phyloP scores from a whole-genome alignment of 768 basidiomycete species.

The Boletellus ananas region DNA sequence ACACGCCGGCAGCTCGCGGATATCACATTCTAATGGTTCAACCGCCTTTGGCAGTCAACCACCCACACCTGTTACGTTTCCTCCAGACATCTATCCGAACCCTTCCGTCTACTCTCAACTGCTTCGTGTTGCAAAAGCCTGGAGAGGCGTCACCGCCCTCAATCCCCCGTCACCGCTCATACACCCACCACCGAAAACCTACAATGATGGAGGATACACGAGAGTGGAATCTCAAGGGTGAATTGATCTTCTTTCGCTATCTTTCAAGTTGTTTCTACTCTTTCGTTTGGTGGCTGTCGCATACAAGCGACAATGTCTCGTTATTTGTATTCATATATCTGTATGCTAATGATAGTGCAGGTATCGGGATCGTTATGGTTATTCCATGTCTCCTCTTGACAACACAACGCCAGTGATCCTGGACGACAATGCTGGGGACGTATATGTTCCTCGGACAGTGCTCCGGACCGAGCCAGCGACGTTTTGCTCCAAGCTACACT shows the following conservation, averaged over 20 bases:
- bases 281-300: slow-evolving; percentile 8
- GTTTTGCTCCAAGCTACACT: slow-evolving; percentile 9
- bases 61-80: slow-evolving; percentile 37
- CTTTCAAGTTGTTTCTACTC: not conserved
- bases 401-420: slow-evolving; percentile 35
- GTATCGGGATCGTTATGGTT: slow-evolving; percentile 27
- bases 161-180: slow-evolving; percentile 23
- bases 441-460: slow-evolving; percentile 22
- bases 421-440: slow-evolving; percentile 24
- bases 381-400: slow-evolving; percentile 27
- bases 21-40: slow-evolving; percentile 12
- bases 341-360: slow-evolving; percentile 21
- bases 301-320: slow-evolving; percentile 12
- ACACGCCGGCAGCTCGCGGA: slow-evolving; percentile 17
- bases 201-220: slow-evolving; percentile 17
- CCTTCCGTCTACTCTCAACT: slow-evolving; percentile 46
- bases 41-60: slow-evolving; percentile 9
- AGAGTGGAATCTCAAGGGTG: slow-evolving; percentile 29
- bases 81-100: slow-evolving; percentile 27
- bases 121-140: slow-evolving; percentile 55
- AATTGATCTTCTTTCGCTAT: slow-evolving; percentile 9
- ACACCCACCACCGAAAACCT: slow-evolving; percentile 22
- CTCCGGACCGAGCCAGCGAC: slow-evolving; percentile 13
- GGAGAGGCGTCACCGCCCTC: slow-evolving; percentile 67
- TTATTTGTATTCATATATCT: slow-evolving; percentile 8